A percentile compares a stretch with the other conserved stretches of the same genome.
Evolutionary conservation across 116 monocot genomes (phyloP).

Genomic region (Dioscorea cayenensis): DNA sequence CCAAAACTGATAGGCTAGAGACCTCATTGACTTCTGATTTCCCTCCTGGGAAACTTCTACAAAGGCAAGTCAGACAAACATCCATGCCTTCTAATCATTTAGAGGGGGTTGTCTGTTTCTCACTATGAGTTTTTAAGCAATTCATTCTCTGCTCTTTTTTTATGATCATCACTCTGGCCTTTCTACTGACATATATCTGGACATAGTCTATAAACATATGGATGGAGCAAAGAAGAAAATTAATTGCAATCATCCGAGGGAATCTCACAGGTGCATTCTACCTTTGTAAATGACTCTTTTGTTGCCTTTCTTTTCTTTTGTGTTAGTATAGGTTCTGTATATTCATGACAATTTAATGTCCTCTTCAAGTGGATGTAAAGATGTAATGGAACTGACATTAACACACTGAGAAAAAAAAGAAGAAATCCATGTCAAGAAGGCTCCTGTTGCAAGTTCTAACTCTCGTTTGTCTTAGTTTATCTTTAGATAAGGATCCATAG

Average conservation of each 20-base stretch:
- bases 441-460: no score
- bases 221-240: neutral
- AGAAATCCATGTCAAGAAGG: no score
- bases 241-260: neutral
- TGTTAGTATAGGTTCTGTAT: neutral
- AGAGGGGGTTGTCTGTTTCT: conserved; percentile 46
- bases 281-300: neutral
- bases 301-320: neutral
- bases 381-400: no score
- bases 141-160: conserved; percentile 9
- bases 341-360: neutral
- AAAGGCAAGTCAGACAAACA: conserved; percentile 49
- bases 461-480: no score
- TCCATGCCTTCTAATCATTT: conserved; percentile 38
- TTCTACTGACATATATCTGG: neutral
- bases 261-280: neutral
- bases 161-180: neutral
- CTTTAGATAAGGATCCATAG: neutral
- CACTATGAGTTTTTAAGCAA: conserved; percentile 32
- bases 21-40: conserved; percentile 24
- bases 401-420: no score
- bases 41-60: conserved; percentile 30
- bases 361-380: neutral
- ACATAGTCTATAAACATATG: neutral
- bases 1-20: conserved; percentile 30